Evolutionary conservation across 768 basidiomycete species (phyloP).

Genomic region (Mycena alexandri): DNA sequence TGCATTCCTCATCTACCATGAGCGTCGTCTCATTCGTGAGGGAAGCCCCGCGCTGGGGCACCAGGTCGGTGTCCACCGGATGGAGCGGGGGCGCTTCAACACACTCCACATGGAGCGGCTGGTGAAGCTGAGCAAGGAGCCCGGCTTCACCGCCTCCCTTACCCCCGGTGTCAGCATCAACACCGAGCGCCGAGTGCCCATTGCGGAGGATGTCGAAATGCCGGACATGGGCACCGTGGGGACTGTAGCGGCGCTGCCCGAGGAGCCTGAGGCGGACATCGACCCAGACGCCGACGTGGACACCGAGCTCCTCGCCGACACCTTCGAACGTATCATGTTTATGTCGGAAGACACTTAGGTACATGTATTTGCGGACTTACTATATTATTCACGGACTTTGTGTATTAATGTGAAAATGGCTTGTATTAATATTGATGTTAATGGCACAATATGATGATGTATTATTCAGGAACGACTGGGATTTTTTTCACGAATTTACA

Average conservation of each 20-base stretch:
- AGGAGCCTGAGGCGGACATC: not conserved
- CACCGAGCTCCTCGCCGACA: not conserved
- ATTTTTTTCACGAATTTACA: too few relatives aligned
- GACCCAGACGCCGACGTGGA: not conserved
- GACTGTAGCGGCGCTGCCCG: not conserved
- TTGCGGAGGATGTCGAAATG: not conserved
- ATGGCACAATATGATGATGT: too few relatives aligned
- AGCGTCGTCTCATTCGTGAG: not conserved
- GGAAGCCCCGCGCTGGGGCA: not conserved
- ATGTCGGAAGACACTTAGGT: not conserved
- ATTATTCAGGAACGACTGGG: too few relatives aligned
- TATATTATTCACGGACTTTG: too few relatives aligned
- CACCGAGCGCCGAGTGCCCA: not conserved
- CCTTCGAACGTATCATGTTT: not conserved
- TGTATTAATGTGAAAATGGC: too few relatives aligned
- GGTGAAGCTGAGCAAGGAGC: constrained; percentile 2
- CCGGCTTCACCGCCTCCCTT: not conserved
- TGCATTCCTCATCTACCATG: not conserved
- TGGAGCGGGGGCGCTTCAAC: not conserved
- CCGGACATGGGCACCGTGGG: not conserved
- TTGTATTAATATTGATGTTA: too few relatives aligned
- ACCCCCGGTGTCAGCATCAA: not conserved
- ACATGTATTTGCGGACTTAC: too few relatives aligned
- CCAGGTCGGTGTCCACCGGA: not conserved
- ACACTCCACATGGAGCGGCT: too few relatives aligned